Percentiles rank a stretch among this genome's conserved stretches.
Conservation (phyloP, 1,139 yeast species). For the Yamadazyma membranifaciens region DNA sequence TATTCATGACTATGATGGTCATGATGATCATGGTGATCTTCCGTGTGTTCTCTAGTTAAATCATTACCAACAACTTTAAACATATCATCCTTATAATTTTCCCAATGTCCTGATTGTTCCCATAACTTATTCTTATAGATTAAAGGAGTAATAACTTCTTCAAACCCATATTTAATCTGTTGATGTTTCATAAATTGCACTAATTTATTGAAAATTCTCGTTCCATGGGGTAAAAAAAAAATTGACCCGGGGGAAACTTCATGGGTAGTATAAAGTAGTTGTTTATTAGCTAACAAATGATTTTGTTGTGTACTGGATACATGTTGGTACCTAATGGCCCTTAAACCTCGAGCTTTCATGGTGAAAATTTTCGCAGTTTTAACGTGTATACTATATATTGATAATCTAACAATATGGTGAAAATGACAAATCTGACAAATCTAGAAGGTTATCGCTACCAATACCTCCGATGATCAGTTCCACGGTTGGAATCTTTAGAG, state of each 20-base stretch:
- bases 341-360: constrained; percentile 1
- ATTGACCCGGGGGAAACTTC: constrained; percentile 82
- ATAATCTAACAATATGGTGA: too few relatives aligned
- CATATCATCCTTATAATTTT: constrained; percentile 92
- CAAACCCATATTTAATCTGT: constrained; percentile 79
- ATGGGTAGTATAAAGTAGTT: constrained; percentile 74
- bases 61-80: constrained; percentile 67
- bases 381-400: too few relatives aligned
- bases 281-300: constrained; percentile 56
- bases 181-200: constrained; percentile 81
- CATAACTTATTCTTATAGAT: constrained; percentile 82
- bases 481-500: too few relatives aligned
- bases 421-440: too few relatives aligned
- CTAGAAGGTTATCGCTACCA: too few relatives aligned
- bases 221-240: constrained; percentile 89
- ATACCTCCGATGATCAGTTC: too few relatives aligned
- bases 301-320: constrained; percentile 35
- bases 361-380: constrained; percentile 6
- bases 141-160: constrained; percentile 91
- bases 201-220: constrained; percentile 77
- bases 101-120: constrained; percentile 97
- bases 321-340: constrained; percentile 6
- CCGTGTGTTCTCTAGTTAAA: constrained; percentile 25
- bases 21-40: constrained; percentile 10
- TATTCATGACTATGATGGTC: constrained; percentile 42